Base-by-base conservation (phyloP, 352 stramenopile genomes). In the Phytophthora tubulina region DNA sequence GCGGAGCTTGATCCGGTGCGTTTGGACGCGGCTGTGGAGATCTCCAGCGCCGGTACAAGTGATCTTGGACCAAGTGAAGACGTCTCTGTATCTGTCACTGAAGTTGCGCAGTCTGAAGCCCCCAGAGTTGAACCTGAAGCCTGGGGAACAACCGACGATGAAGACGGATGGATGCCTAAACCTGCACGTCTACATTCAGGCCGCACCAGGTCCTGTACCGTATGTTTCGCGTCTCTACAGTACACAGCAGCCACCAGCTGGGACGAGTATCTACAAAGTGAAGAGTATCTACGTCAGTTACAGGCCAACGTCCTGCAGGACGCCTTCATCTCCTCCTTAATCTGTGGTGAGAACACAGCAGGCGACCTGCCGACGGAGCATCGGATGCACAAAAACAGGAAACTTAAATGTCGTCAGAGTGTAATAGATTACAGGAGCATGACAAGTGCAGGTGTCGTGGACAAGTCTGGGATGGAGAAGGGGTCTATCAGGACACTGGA, bases 91-190 rank as follows among this genome's bases (percentile, higher is more conserved):
- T 45, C 46, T 58, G 2, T 21, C 10, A 54, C 2, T 46, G 63
- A 73, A 46, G 45, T 15, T 6, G 27, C 10, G 30, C 70, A 70
- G 33, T 63, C 31, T 7, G 52, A 69, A 35, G 14, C 44, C 4
- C 27, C 52, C 27, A 35, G 55, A 49, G 27, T 46, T 1, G 61
- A 76, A 14, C 14, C 41, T 9, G 74, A 76, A 44, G 49, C 66
- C 30, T 76, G 65, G 65, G 56, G 54, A 13, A 62, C 42, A 2
- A 50, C 57, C 56, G 51, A 75, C n/a, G 79, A 87, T 35, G 86
- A 90, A 17, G 87, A 94, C 69, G 86, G 84, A 1, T 96, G 90
- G 90, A 94, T 96, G 82, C 88, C 90, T 46, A 95, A 95, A 38
- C 83, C 90, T 0, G 88, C 88, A 9, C 79, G 86, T 3, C 67